phyloP scores from a whole-genome alignment of 768 basidiomycete species.

The Aureoboletus auriporus region DNA sequence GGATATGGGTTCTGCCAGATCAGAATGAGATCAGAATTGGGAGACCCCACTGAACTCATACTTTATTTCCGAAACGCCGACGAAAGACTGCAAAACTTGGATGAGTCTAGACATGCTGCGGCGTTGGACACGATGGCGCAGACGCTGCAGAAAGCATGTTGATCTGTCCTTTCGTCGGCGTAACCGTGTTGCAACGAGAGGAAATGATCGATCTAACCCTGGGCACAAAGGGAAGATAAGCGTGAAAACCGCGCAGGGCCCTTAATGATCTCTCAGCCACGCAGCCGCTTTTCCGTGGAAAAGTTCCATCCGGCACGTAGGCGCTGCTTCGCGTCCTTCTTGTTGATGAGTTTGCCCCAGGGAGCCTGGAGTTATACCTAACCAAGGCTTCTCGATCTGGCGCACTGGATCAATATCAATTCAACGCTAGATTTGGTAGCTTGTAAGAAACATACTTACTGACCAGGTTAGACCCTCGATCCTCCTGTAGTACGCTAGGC shows the following conservation, averaged over 20 bases:
- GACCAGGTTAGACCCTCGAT: conserved; percentile 42
- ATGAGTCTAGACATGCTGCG: conserved; percentile 68
- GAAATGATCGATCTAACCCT: conserved; percentile 45
- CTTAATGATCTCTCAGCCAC: conserved; percentile 74
- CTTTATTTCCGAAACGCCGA: conserved; percentile 82
- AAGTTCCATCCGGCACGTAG: conserved; percentile 50
- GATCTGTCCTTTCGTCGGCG: conserved; percentile 64
- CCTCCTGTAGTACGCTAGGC: conserved; percentile 76
- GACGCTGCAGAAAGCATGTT: conserved; percentile 80
- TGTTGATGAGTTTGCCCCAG: conserved; percentile 54
- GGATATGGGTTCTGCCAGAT: conserved; percentile 58
- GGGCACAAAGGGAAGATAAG: conserved; percentile 72
- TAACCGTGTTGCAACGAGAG: conserved; percentile 3
- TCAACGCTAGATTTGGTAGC: conserved; percentile 11
- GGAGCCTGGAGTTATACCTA: conserved; percentile 77
- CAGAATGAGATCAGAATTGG: conserved; percentile 64
- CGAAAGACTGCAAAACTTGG: conserved; percentile 86
- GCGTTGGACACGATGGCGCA: conserved; percentile 45
- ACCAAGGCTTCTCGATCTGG: conserved; percentile 74
- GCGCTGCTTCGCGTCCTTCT: conserved; percentile 35
- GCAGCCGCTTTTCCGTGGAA: conserved; percentile 73
- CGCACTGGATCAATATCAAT: conserved; percentile 7
- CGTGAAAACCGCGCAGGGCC: conserved; percentile 65
- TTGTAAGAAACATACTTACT: conserved; percentile 13
- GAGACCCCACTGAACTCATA: conserved; percentile 85